phyloP scores from a whole-genome alignment of 1,284 basidiomycete genomes.

The Marasmius fiardii region DNA sequence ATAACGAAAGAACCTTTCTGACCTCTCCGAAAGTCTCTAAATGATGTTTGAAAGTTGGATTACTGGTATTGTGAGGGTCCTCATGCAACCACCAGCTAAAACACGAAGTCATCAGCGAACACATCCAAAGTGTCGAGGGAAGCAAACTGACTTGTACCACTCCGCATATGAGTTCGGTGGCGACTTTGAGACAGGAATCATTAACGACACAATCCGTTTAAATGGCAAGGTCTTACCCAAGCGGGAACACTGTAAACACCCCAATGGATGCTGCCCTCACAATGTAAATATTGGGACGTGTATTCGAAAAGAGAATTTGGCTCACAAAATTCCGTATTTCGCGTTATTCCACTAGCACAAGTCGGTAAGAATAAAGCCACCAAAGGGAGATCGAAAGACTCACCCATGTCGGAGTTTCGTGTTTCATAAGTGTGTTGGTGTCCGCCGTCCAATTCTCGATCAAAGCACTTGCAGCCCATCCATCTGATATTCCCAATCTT shows the following conservation, averaged over 20 bases:
- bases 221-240: constrained; percentile 29
- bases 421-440: constrained; percentile 32
- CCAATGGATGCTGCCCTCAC: constrained; percentile 48
- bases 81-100: constrained; percentile 39
- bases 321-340: constrained; percentile 59
- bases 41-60: constrained; percentile 47
- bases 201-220: neutral
- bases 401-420: constrained; percentile 53
- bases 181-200: constrained; percentile 22
- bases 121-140: neutral
- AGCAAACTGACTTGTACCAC: constrained; percentile 47
- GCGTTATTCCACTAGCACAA: constrained; percentile 38
- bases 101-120: neutral
- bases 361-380: neutral
- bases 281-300: neutral
- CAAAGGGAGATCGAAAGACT: constrained; percentile 12
- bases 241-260: constrained; percentile 52
- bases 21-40: constrained; percentile 45
- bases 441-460: constrained; percentile 38
- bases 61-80: constrained; percentile 27
- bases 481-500: constrained; percentile 27
- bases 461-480: constrained; percentile 35
- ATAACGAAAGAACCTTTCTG: constrained; percentile 8
- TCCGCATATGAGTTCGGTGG: constrained; percentile 45
- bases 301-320: constrained; percentile 7